Evolutionary conservation across 2,329 filamentous ascomycete species (phyloP), one percentile per base, ranked within the genome.

Genomic region (Orbilia quercus): DNA sequence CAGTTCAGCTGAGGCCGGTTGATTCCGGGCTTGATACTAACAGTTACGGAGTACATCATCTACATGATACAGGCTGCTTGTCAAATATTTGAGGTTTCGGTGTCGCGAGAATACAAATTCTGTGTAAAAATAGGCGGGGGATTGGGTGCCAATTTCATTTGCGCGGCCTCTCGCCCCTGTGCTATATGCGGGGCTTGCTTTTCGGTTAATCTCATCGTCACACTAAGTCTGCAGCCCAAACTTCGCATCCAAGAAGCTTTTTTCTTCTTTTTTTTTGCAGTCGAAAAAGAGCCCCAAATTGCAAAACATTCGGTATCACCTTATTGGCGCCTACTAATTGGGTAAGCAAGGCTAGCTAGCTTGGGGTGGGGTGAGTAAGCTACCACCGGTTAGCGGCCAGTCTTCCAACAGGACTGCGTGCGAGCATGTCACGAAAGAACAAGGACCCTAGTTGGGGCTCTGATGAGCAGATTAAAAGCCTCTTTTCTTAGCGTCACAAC

Each of bases 61-160:
- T 64, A 63, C 45, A 54, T 65, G 66, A 59, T 72, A 65, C 58
- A 48, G 38, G 36, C 14, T 36, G 38, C n/a, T 45, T 64, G 36
- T 54, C 59, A 64, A 65, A 59, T 53, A 69, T 47, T 25, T 58
- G 36, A 62, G n/a, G 45, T 60, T 64, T 51, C 47, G 22, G 40
- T 44, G 47, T 64, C n/a, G 36, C 40, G 16, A 57, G 31, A 73
- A 73, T 36, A 60, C 59, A 73, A 73, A 73, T 73, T 55, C 38
- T 47, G 14, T 23, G 53, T 64, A 72, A 65, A 65, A 72, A 72
- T 65, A 73, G 47, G 51, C 42, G 5, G 55, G 64, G 22, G 47
- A 47, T n/a, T 31, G 28, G 38, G 45, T 45, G 25, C 40, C 22
- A 34, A 40, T 72, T 59, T 45, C 31, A 42, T 55, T 58, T 50